Evolutionary conservation across 2,329 filamentous ascomycete genomes (phyloP).

Genomic region (Lachnellula hyalina): DNA sequence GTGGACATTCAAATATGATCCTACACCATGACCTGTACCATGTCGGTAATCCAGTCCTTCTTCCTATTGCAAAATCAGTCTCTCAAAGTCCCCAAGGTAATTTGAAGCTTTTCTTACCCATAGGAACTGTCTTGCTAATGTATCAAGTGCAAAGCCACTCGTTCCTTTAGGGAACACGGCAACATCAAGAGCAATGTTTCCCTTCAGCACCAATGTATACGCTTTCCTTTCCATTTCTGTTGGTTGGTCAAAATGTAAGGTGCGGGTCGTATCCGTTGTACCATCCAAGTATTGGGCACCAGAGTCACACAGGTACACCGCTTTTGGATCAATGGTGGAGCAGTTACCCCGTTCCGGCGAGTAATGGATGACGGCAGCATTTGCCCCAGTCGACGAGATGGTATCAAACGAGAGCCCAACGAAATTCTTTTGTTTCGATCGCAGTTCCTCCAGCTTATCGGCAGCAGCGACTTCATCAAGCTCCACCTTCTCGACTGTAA

Average conservation of each 20-base stretch:
- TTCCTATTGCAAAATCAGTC: slow-evolving; percentile 35
- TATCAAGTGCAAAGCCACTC: slow-evolving; percentile 86
- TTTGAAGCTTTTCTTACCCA: slow-evolving; percentile 56
- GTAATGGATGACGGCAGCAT: slow-evolving; percentile 92
- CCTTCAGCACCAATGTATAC: slow-evolving; percentile 92
- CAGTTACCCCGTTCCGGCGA: slow-evolving; percentile 80
- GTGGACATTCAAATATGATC: slow-evolving; percentile 93
- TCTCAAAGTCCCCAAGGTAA: not conserved
- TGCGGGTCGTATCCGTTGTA: slow-evolving; percentile 92
- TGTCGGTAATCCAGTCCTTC: slow-evolving; percentile 92
- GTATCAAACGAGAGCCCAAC: slow-evolving; percentile 91
- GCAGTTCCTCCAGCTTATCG: slow-evolving; percentile 77
- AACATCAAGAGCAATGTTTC: slow-evolving; percentile 81
- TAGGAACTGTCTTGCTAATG: slow-evolving; percentile 80
- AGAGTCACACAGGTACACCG: slow-evolving; percentile 92
- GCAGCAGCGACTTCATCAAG: slow-evolving; percentile 89
- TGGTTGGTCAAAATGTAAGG: slow-evolving; percentile 84
- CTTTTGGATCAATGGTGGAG: slow-evolving; percentile 74
- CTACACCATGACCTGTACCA: slow-evolving; percentile 92
- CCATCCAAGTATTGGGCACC: slow-evolving; percentile 95
- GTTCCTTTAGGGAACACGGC: slow-evolving; percentile 92
- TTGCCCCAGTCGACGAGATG: slow-evolving; percentile 84
- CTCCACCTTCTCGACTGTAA: slow-evolving; percentile 64
- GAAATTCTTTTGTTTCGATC: slow-evolving; percentile 65
- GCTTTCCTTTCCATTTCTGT: slow-evolving; percentile 78